phyloP scores from a whole-genome alignment of 148 eudicot species.

The Cornus florida region DNA sequence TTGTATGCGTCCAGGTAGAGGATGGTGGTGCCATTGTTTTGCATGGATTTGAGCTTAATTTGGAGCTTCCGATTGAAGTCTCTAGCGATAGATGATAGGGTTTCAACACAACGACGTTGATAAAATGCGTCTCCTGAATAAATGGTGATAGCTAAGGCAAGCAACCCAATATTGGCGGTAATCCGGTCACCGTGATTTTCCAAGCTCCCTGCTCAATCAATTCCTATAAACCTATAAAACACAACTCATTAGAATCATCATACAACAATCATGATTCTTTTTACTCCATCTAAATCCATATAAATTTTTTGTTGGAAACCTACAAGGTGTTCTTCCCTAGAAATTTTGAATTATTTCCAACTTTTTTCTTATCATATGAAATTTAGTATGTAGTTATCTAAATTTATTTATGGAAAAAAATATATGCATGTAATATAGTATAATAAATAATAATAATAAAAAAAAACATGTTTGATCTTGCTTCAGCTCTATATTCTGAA shows the following conservation, averaged over 20 bases:
- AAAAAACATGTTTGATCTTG: too few species aligned
- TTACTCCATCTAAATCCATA: neutral
- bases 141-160: slow-evolving; percentile 51
- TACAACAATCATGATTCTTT: too few species aligned
- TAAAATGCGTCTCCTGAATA: neutral
- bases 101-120: slow-evolving; percentile 50
- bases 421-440: too few species aligned
- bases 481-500: too few species aligned
- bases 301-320: neutral
- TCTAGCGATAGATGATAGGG: slow-evolving; percentile 40
- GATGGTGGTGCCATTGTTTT: slow-evolving; percentile 8
- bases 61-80: slow-evolving; percentile 48
- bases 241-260: neutral
- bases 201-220: slow-evolving; percentile 47
- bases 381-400: too few species aligned
- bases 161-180: slow-evolving; percentile 74
- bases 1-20: slow-evolving; percentile 31
- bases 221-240: slow-evolving; percentile 22
- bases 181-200: slow-evolving; percentile 42
- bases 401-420: too few species aligned
- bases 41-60: slow-evolving; percentile 29
- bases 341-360: too few species aligned
- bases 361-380: too few species aligned
- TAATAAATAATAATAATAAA: too few species aligned
- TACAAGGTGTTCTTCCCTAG: neutral